These are phyloP conservation scores for Arabis alpina DNA, from an alignment of 345 rosid genomes.

Conservation along the genomic window DNA sequence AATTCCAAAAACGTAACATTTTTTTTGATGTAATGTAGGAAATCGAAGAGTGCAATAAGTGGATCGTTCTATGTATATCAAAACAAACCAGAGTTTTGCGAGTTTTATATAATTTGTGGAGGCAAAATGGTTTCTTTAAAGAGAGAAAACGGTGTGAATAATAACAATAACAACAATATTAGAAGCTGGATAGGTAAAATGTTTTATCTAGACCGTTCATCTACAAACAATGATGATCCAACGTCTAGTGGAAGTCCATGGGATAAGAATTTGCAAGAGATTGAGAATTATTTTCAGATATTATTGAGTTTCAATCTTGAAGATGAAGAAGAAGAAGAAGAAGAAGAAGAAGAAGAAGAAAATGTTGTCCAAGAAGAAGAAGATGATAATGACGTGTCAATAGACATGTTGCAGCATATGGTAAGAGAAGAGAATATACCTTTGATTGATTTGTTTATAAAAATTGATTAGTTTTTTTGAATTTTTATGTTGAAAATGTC, in stretches of 20 bases:
- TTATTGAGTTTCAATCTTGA: constrained; percentile 53
- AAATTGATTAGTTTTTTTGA: no score
- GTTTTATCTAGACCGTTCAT: constrained; percentile 42
- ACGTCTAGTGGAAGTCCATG: constrained; percentile 41
- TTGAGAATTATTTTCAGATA: constrained; percentile 64
- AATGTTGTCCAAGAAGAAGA: neutral
- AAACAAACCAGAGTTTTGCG: constrained; percentile 67
- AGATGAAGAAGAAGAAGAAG: constrained; percentile 37
- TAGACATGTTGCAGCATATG: constrained; percentile 36
- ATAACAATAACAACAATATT: constrained; percentile 51
- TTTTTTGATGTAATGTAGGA: constrained; percentile 50
- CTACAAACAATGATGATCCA: constrained; percentile 34
- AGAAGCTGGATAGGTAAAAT: constrained; percentile 65
- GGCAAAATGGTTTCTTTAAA: constrained; percentile 63
- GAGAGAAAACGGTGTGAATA: constrained; percentile 56
- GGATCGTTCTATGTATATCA: constrained; percentile 58
- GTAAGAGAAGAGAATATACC: constrained; percentile 34
- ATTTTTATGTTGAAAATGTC: constrained; percentile 21
- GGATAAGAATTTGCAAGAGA: constrained; percentile 51
- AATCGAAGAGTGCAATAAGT: constrained; percentile 62
- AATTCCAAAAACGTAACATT: no score
- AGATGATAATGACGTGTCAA: constrained; percentile 38
- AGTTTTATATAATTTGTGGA: constrained; percentile 65
- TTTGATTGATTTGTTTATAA: constrained; percentile 3
- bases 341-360: no score